Evolutionary conservation across 352 stramenopile species (phyloP).

Genomic region (Phytophthora rubi): DNA sequence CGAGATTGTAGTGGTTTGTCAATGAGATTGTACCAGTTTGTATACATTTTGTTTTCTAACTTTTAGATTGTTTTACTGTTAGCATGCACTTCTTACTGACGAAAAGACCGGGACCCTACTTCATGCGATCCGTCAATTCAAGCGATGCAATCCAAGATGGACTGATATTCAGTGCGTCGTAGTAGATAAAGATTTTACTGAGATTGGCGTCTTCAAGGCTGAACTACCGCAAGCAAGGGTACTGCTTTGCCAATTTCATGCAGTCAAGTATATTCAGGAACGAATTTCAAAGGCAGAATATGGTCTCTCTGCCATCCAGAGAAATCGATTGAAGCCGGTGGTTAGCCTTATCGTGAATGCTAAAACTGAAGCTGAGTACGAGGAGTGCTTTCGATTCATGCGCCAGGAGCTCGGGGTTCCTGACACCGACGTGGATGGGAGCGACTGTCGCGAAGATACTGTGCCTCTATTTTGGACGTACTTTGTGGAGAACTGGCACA

Average conservation of each 20-base stretch:
- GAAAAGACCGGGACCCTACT: neutral
- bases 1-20: neutral
- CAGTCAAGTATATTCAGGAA: too few relatives aligned
- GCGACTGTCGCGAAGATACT: neutral
- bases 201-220: too few relatives aligned
- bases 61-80: neutral
- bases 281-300: too few relatives aligned
- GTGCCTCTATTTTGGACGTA: neutral
- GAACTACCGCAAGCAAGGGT: too few relatives aligned
- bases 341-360: constrained; percentile 9
- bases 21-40: neutral
- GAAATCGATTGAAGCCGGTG: constrained; percentile 2
- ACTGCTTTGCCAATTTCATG: too few relatives aligned
- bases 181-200: too few relatives aligned
- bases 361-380: neutral
- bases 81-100: neutral
- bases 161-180: neutral
- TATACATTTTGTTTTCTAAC: neutral
- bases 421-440: too few relatives aligned
- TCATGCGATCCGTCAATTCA: neutral
- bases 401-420: too few relatives aligned
- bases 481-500: constrained; percentile 7
- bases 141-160: neutral
- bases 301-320: neutral
- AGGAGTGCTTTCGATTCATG: neutral